These are phyloP conservation scores for Pleurotus platypus DNA, from an alignment of 768 basidiomycete species.

Conservation along the genomic window DNA sequence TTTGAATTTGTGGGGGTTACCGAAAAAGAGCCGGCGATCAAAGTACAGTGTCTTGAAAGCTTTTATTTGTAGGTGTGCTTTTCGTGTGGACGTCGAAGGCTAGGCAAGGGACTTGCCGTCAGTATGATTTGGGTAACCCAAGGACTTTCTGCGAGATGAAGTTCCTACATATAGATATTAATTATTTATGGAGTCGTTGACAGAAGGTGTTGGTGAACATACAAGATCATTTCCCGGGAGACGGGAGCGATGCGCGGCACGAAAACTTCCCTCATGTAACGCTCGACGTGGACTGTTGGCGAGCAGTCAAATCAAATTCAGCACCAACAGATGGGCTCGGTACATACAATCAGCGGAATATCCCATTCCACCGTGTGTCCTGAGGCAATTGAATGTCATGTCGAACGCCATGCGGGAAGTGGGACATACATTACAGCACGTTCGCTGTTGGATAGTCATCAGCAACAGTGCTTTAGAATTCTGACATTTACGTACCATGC, in stretches of 20 bases:
- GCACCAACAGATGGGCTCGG: background rate
- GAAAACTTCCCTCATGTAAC: slow-evolving; percentile 14
- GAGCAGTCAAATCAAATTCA: background rate
- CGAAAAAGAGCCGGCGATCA: too few relatives aligned
- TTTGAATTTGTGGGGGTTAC: too few relatives aligned
- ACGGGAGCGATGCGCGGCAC: slow-evolving; percentile 17
- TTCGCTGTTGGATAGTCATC: background rate
- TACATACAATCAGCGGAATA: slow-evolving; percentile 13
- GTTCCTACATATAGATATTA: background rate
- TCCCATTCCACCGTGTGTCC: slow-evolving; percentile 16
- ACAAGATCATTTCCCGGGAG: slow-evolving; percentile 16
- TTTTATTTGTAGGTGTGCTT: background rate
- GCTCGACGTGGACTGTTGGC: slow-evolving; percentile 11
- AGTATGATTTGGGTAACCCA: slow-evolving; percentile 7
- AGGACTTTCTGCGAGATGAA: slow-evolving; percentile 5
- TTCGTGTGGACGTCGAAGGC: too few relatives aligned
- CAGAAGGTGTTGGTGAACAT: background rate
- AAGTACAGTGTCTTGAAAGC: background rate
- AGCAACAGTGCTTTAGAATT: background rate
- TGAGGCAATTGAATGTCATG: background rate
- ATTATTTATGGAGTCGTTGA: too few relatives aligned
- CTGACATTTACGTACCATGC: slow-evolving; percentile 5
- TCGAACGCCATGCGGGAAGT: background rate
- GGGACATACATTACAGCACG: slow-evolving; percentile 4
- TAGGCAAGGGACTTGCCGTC: too few relatives aligned